Base-by-base conservation (phyloP, 169 alveolate genomes). In the Plasmodium fragile region DNA sequence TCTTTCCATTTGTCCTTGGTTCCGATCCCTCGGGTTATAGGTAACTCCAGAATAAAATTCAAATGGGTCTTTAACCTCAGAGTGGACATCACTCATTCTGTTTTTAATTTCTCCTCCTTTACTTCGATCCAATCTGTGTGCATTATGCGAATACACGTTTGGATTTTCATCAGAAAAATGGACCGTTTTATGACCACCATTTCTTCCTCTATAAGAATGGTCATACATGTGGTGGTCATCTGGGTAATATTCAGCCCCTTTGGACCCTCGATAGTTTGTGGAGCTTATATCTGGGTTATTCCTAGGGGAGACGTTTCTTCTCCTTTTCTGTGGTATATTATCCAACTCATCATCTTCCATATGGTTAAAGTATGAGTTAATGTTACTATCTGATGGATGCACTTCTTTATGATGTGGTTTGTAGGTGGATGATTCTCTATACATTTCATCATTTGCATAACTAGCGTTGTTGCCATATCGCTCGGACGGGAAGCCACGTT, bases 1-100 rank as follows among this genome's bases (percentile, higher is more conserved):
- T 36, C 16, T 59, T 43, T 82, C 39, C 41, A 82, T 53, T n/a
- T 65, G 52, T 39, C 65, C 71, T 45, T 65, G 59, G 72, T 65
- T 65, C 7, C 32, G 22, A 55, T 59, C 80, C n/a, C 69, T 41
- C 3, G 3, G 7, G 53, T 83, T 34, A 32, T 70, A 16, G 8
- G 18, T 22, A 70, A 25, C 73, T 43, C 39, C 77, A 22, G 80
- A 25, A 43, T 83, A 83, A 2, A 70, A 70, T 70, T 65, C 92
- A 83, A 83, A 83, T n/a, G 92, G 92, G 45, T 83, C 92, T 70
- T 83, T 43, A 39, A 83, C 32, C 28, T 4, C 28, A 18, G 71
- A 41, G 30, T 83, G 45, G 75, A 65, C 2, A 13, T n/a, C 53
- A 41, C 77, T 69, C 65, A 55, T 7, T 30, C 25, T 18, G 34